Evolutionary conservation across 495 filamentous ascomycete species (phyloP).

Genomic region (Lichina pygmaea): DNA sequence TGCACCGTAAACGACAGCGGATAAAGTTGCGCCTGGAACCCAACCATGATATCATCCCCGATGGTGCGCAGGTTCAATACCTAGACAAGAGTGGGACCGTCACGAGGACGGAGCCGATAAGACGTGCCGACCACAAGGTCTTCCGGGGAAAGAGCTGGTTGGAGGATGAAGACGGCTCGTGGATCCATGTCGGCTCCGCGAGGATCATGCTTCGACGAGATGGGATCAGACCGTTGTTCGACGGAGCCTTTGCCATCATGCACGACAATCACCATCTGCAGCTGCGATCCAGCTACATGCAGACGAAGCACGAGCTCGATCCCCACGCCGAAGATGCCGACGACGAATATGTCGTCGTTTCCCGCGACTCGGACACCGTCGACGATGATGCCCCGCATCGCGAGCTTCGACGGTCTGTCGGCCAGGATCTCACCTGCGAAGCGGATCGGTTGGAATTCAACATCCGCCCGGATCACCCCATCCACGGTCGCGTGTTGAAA

Average conservation of each 20-base stretch:
- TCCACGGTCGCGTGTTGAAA: conserved; percentile 21
- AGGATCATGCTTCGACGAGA: conserved; percentile 53
- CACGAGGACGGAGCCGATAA: conserved; percentile 29
- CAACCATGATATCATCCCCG: conserved; percentile 68
- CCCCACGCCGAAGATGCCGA: conserved; percentile 29
- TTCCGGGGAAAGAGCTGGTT: conserved; percentile 62
- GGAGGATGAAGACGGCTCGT: conserved; percentile 30
- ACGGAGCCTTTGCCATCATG: conserved; percentile 64
- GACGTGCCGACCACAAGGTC: conserved; percentile 46
- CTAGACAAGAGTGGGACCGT: conserved; percentile 41
- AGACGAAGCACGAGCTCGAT: conserved; percentile 49
- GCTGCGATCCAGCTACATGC: conserved; percentile 40
- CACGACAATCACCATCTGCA: conserved; percentile 77
- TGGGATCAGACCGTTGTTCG: conserved; percentile 56
- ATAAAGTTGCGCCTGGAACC: conserved; percentile 67
- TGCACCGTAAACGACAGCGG: conserved; percentile 37
- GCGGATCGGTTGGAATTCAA: conserved; percentile 52
- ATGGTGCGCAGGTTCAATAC: conserved; percentile 47
- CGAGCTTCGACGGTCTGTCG: conserved; percentile 17
- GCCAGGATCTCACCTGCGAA: conserved; percentile 19
- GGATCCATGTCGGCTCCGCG: conserved; percentile 69
- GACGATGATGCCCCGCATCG: conserved; percentile 18
- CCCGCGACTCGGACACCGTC: conserved; percentile 65
- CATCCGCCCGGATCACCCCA: conserved; percentile 31
- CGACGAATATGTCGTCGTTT: conserved; percentile 72